Evolutionary conservation across 768 basidiomycete genomes (phyloP), one percentile per base, ranked within the genome.

Genomic region (Amylocystis lapponica): DNA sequence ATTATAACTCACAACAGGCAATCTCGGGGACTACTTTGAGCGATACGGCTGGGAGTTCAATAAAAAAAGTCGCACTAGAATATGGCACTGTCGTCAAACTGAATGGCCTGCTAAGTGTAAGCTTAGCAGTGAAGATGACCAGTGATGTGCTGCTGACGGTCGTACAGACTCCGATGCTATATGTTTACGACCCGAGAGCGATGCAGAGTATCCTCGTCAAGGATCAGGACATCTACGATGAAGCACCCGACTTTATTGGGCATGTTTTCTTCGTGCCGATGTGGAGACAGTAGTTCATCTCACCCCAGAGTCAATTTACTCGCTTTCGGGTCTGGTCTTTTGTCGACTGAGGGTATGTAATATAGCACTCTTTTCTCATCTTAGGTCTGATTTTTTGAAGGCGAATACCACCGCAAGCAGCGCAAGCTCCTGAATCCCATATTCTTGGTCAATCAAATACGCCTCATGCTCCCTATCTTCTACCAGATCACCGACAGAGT

Each of bases 261-360:
- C 30, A 39, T 33, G 11, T 10, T 19, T 7, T 19, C 16, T 6
- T 4, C 12, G 11, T 11, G 11, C 22, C 23, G 7, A 7, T 16
- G 25, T 21, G 20, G 5, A 8, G 14, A 36, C 29, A 16, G 12
- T 17, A 20, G 9, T 20, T n/a, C 2, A 11, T 17, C 22, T 22
- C 4, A 5, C 1, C 67, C 31, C 39, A 61, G 56, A 20, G 21
- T 27, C 9, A 39, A 46, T 19, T n/a, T 14, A 12, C 33, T 57
- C 5, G 29, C 48, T 2, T 56, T 60, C 23, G 61, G 57, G 1
- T 32, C 69, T 2, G 73, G 73, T 2, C 47, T 75, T 26, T 66
- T 76, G 6, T 43, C 58, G 3, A 56, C 56, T 0, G 30, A 32
- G 2, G 56, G 56, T 53, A 12, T 21, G 48, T 27, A n/a, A n/a